Base-by-base conservation (phyloP, 345 rosid genomes). In the Eucalyptus sp. region DNA sequence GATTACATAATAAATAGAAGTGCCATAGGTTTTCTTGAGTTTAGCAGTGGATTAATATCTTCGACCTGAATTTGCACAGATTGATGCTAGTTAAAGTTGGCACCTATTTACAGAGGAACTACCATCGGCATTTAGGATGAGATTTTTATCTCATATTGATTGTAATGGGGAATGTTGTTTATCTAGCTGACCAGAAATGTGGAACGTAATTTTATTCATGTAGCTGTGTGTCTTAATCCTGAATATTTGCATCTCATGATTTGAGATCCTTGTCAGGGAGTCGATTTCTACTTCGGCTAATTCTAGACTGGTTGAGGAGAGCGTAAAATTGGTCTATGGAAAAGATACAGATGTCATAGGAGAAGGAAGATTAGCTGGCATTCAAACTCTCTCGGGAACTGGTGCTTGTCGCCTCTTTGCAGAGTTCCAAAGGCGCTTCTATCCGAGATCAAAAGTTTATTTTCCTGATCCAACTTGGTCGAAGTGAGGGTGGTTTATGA, bases 231-330 rank as follows among this genome's bases (percentile, higher is more conserved):
- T 50, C 54, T 50, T 50, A 50, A 50, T 50, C 54, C 54, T 50
- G 54, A 50, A 50, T 50, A 50, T 17, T 62, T 29, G 33, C 33
- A 13, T 62, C 71, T 62, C 71, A 13, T 7, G 54, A 25, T 48
- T 24, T 62, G 71, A 29, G 49, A 48, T 44, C 50, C 16, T 48
- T 50, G 14, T 18, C 90, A 97, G 99, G 99, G 99, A 97, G 93
- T 97, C 96, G 87, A 99, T 97, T 92, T 98, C 99, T 33, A 95
- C 96, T 98, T 99, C 99, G 58, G 99, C 98, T 87, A 97, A 98
- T 91, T 93, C 93, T 87, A 94, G 94, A 50, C 96, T 96, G 99
- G 95, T 96, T 86, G 97, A 95, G 87, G 97, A 94, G 91, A 95
- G 97, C 49, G 90, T 97, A 91, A 97, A 97, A 94, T 93, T 97